phyloP scores from a whole-genome alignment of 805 yeast species.

The Candida railenensis region DNA sequence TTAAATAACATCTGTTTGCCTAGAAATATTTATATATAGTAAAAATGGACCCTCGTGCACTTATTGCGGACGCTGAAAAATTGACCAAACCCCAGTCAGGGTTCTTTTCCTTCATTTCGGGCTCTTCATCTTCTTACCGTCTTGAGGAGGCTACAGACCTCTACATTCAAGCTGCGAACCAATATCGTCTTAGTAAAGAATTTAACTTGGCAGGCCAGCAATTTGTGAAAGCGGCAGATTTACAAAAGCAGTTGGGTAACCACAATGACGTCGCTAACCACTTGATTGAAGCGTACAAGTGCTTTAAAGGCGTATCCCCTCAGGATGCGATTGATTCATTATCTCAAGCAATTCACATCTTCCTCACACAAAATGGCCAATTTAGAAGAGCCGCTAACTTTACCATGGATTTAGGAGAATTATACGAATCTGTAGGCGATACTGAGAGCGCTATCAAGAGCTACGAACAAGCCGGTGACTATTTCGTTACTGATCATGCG shows the following conservation, averaged over 20 bases:
- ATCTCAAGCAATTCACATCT: conserved; percentile 74
- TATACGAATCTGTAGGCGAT: conserved; percentile 76
- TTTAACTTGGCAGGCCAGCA: conserved; percentile 74
- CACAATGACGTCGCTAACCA: conserved; percentile 92
- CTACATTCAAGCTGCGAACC: conserved; percentile 91
- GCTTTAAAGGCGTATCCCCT: conserved; percentile 73
- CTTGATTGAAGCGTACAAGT: conserved; percentile 85
- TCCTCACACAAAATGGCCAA: conserved; percentile 83
- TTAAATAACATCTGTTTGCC: too few species aligned
- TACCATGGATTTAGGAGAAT: conserved; percentile 84
- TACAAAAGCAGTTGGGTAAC: conserved; percentile 70
- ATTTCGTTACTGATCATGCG: conserved; percentile 92
- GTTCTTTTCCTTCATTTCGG: conserved; percentile 60
- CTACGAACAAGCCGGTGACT: conserved; percentile 93
- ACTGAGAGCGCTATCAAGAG: conserved; percentile 66
- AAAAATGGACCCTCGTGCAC: conserved; percentile 37
- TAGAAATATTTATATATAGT: too few species aligned
- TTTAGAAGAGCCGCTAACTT: conserved; percentile 95
- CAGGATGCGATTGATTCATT: conserved; percentile 75
- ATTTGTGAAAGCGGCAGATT: conserved; percentile 81
- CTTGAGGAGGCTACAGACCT: conserved; percentile 92
- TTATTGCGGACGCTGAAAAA: conserved; percentile 45
- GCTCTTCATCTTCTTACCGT: conserved; percentile 60
- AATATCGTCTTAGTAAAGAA: conserved; percentile 74
- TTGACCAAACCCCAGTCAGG: conserved; percentile 63